Base-by-base conservation (phyloP, 2,329 filamentous ascomycete genomes). In the Apiospora malaysiana region DNA sequence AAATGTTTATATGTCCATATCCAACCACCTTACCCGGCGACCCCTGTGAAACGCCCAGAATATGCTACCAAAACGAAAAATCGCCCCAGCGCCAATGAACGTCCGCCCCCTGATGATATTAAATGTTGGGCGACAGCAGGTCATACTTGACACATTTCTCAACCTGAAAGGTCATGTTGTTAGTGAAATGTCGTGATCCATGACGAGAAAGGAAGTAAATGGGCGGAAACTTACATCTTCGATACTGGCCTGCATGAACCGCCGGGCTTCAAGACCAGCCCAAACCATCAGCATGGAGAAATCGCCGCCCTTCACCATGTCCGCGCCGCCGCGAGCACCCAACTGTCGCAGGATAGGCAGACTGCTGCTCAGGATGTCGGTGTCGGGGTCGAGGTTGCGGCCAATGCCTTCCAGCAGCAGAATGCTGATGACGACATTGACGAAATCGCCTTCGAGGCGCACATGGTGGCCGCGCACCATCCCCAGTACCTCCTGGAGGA, bases 361-460 rank as follows among this genome's bases (percentile, higher is more conserved):
- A 9, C 95, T 94, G 78, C 94, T 95, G 78, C 85, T 87, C 74
- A 99, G 92, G 16, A 99, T 85, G 82, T 99, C 96, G 66, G 98
- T 85, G 69, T 95, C 87, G 0, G 96, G 95, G 79, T 98, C 92
- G 21, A 99, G 83, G 71, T 87, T 94, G 72, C 96, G 89, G 0
- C 96, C 96, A 77, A 98, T 99, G 8, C 96, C 96, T 80, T 99
- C 96, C 1, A 99, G 86, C 2, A 99, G 86, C 45, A 99, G 84
- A 69, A 98, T 98, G 72, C 94, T 97, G 71, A 99, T 92, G 42
- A 99, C 95, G 5, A 99, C 96, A 78, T 99, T 99, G 79, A 99
- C 94, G 79, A 98, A 99, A 80, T 99, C 96, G 10, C 96, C 96
- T 81, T 99, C 96, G 68, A 99, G 88, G 10, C 96, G 89, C 4